Evolutionary conservation across 371 early-diverging fungal genomes (phyloP).

Genomic region (Mortierella sp.): DNA sequence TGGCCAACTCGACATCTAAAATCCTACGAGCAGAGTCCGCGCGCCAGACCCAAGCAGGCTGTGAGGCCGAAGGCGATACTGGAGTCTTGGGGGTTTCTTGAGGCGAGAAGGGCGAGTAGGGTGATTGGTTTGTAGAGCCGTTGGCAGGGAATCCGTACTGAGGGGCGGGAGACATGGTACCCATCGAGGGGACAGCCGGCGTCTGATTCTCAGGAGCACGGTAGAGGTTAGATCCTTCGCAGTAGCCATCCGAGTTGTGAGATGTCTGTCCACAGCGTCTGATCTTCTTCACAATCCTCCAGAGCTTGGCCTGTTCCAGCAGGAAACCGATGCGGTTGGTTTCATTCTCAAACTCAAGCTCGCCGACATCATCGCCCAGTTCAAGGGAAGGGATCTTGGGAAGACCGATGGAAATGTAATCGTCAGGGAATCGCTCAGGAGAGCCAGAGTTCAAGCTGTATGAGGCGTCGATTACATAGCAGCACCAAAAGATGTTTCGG

Average conservation of each 20-base stretch:
- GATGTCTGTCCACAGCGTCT: slow-evolving; percentile 56
- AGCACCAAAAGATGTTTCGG: slow-evolving; percentile 57
- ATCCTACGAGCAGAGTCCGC: slow-evolving; percentile 53
- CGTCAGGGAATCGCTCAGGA: slow-evolving; percentile 51
- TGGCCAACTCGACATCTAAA: slow-evolving; percentile 50
- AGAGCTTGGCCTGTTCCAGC: slow-evolving; percentile 55
- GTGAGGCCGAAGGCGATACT: neutral
- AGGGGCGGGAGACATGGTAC: slow-evolving; percentile 8
- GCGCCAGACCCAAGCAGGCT: slow-evolving; percentile 52
- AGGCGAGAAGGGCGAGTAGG: neutral
- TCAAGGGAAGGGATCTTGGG: slow-evolving; percentile 40
- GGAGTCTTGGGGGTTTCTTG: slow-evolving; percentile 2
- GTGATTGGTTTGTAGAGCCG: neutral
- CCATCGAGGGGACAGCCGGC: neutral
- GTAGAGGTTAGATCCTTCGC: slow-evolving; percentile 34
- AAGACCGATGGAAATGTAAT: slow-evolving; percentile 48
- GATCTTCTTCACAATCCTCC: slow-evolving; percentile 57
- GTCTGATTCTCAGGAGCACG: slow-evolving; percentile 3
- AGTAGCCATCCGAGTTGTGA: slow-evolving; percentile 33
- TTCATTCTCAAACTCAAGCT: slow-evolving; percentile 50
- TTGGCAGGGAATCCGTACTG: neutral
- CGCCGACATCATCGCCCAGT: slow-evolving; percentile 46
- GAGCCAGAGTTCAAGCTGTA: slow-evolving; percentile 51
- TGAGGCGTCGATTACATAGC: slow-evolving; percentile 54
- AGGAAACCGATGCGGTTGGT: slow-evolving; percentile 48